Evolutionary conservation across 495 filamentous ascomycete species (phyloP).

Genomic region (Thermothielavioides terrestris): DNA sequence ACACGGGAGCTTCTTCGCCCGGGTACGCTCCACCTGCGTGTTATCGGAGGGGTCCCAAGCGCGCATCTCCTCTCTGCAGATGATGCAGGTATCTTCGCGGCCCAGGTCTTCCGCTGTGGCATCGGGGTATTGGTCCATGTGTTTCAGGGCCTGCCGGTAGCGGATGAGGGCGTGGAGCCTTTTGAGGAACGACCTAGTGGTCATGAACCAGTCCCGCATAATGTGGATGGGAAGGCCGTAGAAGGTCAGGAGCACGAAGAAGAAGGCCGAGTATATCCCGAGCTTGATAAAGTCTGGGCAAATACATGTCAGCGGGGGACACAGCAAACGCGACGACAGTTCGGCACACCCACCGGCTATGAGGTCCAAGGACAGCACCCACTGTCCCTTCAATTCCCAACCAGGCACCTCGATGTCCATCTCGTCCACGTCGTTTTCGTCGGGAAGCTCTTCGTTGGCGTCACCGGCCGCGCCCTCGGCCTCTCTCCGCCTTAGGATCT

Average conservation of each 20-base stretch:
- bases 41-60: conserved; percentile 50
- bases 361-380: conserved; percentile 84
- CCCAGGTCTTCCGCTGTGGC: conserved; percentile 78
- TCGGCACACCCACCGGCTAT: conserved; percentile 52
- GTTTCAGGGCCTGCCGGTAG: conserved; percentile 77
- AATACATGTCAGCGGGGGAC: conserved; percentile 8
- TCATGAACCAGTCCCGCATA: conserved; percentile 88
- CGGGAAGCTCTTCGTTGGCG: conserved; percentile 45
- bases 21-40: conserved; percentile 62
- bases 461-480: conserved; percentile 36
- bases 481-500: conserved; percentile 55
- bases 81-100: conserved; percentile 89
- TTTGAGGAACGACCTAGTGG: conserved; percentile 80
- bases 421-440: conserved; percentile 77
- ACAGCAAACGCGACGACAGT: neutral
- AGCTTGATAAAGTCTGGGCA: conserved; percentile 78
- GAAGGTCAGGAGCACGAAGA: conserved; percentile 84
- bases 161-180: conserved; percentile 77
- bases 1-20: conserved; percentile 93
- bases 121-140: conserved; percentile 91
- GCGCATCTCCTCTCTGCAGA: conserved; percentile 93
- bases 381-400: conserved; percentile 94
- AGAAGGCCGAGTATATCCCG: conserved; percentile 80
- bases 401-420: conserved; percentile 89
- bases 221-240: conserved; percentile 96